Evolutionary conservation across 2,329 filamentous ascomycete genomes (phyloP), one percentile per base, ranked within the genome.

Genomic region (Coleophoma eucalyptorum): DNA sequence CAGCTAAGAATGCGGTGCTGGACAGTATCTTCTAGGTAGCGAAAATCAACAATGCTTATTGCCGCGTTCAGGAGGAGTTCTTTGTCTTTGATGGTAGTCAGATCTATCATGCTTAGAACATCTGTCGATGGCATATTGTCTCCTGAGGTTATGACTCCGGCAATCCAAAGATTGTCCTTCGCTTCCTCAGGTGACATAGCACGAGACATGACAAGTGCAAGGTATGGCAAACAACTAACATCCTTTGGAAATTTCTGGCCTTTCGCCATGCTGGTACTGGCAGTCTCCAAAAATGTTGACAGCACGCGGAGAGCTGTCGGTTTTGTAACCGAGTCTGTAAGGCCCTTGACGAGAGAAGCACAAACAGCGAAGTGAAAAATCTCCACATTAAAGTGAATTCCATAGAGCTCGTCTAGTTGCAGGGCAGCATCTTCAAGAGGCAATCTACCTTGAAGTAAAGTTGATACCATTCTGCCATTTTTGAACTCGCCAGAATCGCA

Each of bases 281-380:
- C 73, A 3, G 80, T 73, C 55, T 81, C 77, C 1, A 87, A 65
- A 54, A 87, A 84, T 0, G 81, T 80, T 1, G 80, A 79, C 6
- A 88, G 65, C 3, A 86, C 80, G 18, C 80, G 74, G 46, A 86
- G 74, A 3, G 83, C 77, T 13, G 78, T 78, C 11, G 74, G 64
- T 57, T 79, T 80, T 8, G 84, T 87, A 37, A 76, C 72, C 1
- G 78, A 77, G 55, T 87, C 83, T 0, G 81, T 83, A 13, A 87
- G 72, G 1, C 84, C 84, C 40, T 84, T 78, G 3, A 83, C 77
- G 4, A 88, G 69, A 55, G 80, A 83, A 15, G 83, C 83, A 58
- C 80, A 84, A 1, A 86, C 77, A 0, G 84, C 83, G 57, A 83
- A 84, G 60, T 87, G 84, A 63, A 88, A 88, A 53, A 78, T 83